A percentile compares a stretch with the other conserved stretches of the same genome.
phyloP scores from a whole-genome alignment of 2,329 filamentous ascomycete genomes.

The Colletotrichum coccodes region DNA sequence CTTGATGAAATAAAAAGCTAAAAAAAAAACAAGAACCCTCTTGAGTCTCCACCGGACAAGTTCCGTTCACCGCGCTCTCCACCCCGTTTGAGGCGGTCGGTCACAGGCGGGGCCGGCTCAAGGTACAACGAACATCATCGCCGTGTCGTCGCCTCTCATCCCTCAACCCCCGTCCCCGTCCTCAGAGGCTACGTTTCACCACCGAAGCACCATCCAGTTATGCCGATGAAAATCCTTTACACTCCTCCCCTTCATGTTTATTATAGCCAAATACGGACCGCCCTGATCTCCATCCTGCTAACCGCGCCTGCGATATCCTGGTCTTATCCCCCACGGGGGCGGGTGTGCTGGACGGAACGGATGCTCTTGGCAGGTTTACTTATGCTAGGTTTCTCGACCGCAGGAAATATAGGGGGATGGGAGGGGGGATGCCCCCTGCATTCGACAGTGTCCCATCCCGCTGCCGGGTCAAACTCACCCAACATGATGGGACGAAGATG shows the following conservation, averaged over 20 bases:
- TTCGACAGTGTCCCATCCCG: neutral
- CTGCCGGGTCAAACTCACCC: too few species aligned
- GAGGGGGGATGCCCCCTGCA: neutral
- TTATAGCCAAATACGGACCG: neutral
- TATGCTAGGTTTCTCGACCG: neutral
- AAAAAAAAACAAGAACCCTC: neutral
- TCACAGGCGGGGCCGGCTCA: neutral
- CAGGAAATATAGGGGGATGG: neutral
- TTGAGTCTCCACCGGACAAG: neutral
- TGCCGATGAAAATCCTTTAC: neutral
- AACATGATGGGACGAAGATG: neutral
- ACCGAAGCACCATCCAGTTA: neutral
- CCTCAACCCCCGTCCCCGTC: neutral
- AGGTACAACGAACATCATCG: neutral
- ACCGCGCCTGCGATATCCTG: neutral
- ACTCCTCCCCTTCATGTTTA: neutral
- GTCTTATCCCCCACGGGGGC: neutral
- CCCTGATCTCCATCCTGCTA: neutral
- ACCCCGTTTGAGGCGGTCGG: slow-evolving; percentile 7
- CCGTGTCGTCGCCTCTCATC: neutral
- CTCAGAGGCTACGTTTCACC: neutral
- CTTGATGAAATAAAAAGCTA: neutral
- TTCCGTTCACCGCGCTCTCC: neutral
- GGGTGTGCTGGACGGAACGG: neutral
- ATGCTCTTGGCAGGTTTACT: neutral